These are phyloP conservation scores for Aspergillus calidoustus DNA, from an alignment of 2,329 filamentous ascomycete species.

Conservation along the genomic window DNA sequence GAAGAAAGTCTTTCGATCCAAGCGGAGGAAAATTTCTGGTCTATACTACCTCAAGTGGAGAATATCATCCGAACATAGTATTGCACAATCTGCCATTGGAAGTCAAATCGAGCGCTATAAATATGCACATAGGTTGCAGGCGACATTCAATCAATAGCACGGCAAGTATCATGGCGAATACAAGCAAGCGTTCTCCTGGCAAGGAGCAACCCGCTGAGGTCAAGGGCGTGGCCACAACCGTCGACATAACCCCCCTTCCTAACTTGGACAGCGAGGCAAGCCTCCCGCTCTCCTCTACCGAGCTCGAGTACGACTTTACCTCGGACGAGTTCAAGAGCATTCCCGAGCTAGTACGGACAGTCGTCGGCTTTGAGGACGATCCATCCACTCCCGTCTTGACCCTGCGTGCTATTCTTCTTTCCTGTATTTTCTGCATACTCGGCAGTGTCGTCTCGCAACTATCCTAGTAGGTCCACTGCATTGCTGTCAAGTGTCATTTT, in stretches of 20 bases:
- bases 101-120: not conserved
- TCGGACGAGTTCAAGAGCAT: constrained; percentile 5
- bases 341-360: constrained; percentile 4
- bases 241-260: not conserved
- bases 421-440: not conserved
- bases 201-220: not conserved
- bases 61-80: not conserved
- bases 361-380: constrained; percentile 6
- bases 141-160: not conserved
- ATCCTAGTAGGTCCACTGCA: not conserved
- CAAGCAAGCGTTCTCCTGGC: not conserved
- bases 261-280: not conserved
- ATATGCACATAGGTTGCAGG: not conserved
- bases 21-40: not conserved
- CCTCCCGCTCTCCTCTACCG: not conserved
- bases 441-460: constrained; percentile 4
- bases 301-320: not conserved
- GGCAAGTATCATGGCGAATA: not conserved
- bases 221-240: not conserved
- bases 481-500: no score
- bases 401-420: not conserved
- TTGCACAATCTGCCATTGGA: not conserved
- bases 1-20: not conserved
- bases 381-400: constrained; percentile 1
- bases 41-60: not conserved